Conservation (phyloP, 306 rosid genomes). For the Sindora glabra region DNA sequence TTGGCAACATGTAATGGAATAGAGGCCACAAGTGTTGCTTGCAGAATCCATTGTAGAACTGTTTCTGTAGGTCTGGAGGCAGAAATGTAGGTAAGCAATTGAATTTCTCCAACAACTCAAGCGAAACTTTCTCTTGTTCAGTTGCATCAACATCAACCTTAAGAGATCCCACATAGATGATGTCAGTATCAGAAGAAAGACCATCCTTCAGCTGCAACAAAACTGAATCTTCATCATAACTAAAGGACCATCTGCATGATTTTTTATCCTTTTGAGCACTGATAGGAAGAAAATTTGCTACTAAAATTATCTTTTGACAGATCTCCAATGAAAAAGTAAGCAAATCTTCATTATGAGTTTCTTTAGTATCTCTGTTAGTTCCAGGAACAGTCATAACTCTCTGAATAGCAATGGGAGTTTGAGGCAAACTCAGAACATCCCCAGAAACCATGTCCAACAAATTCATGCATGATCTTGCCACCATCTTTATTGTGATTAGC, state of each 20-base stretch:
- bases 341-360: constrained; percentile 21
- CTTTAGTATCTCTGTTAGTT: constrained; percentile 36
- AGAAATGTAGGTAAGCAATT: constrained; percentile 74
- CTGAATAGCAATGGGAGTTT: constrained; percentile 44
- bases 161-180: constrained; percentile 66
- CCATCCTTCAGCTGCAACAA: constrained; percentile 57
- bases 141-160: constrained; percentile 45
- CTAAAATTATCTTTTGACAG: constrained; percentile 45
- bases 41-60: constrained; percentile 79
- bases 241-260: constrained; percentile 61
- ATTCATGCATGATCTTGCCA: constrained; percentile 47
- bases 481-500: constrained; percentile 32
- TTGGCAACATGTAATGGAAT: constrained; percentile 80
- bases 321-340: constrained; percentile 20
- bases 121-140: constrained; percentile 67
- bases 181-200: constrained; percentile 43
- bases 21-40: constrained; percentile 78
- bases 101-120: constrained; percentile 64
- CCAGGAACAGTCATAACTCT: constrained; percentile 47
- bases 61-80: constrained; percentile 45
- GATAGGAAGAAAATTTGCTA: constrained; percentile 68
- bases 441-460: constrained; percentile 55
- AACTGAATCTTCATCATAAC: constrained; percentile 67
- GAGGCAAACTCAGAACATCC: constrained; percentile 50
- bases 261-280: constrained; percentile 46